phyloP scores from a whole-genome alignment of 2,329 filamentous ascomycete genomes.

The Colletotrichum viniferum region DNA sequence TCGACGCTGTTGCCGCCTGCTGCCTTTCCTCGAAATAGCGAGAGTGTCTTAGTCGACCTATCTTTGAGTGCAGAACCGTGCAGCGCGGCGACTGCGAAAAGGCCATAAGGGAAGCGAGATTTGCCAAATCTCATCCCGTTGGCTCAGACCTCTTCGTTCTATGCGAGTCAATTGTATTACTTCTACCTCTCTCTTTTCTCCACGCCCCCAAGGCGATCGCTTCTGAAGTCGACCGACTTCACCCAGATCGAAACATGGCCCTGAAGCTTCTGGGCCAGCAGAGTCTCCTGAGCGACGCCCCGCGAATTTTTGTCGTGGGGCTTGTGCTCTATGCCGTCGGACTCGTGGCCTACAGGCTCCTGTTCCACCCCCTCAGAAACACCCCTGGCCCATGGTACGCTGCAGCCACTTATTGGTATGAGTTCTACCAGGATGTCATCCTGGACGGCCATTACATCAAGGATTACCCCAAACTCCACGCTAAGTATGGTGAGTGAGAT shows the following conservation, averaged over 20 bases:
- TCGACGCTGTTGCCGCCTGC: background rate
- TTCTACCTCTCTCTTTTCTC: background rate
- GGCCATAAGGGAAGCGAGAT: background rate
- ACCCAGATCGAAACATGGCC: background rate
- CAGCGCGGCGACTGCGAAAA: background rate
- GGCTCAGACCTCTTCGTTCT: background rate
- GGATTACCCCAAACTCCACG: background rate
- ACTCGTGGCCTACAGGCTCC: conserved; percentile 27
- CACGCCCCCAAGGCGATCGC: background rate
- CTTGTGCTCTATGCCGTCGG: background rate
- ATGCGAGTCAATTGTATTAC: background rate
- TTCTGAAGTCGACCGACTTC: background rate
- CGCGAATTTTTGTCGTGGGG: background rate
- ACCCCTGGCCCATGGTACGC: conserved; percentile 34
- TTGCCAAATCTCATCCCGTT: background rate
- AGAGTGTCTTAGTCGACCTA: background rate
- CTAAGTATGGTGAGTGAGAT: background rate
- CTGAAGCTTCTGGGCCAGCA: background rate
- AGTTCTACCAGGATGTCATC: conserved; percentile 26
- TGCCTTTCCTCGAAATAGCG: background rate
- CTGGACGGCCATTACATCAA: conserved; percentile 2
- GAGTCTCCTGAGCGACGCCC: background rate
- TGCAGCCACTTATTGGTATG: conserved; percentile 28
- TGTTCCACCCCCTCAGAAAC: conserved; percentile 31
- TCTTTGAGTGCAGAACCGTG: background rate